phyloP scores from a whole-genome alignment of 176 grass and related monocot species.

The Oryza glaberrima region DNA sequence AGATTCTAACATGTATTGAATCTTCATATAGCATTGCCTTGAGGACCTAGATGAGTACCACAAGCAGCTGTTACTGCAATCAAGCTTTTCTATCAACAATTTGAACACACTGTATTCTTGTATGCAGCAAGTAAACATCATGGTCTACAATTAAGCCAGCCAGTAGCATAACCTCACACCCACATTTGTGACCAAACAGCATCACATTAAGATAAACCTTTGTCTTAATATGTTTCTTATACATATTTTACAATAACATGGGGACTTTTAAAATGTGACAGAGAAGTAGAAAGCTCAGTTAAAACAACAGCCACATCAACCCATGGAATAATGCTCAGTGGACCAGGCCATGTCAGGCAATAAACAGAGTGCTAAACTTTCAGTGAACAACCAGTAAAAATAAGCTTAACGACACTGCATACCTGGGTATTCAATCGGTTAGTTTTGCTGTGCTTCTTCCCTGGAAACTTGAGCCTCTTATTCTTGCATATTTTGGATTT shows the following conservation, averaged over 20 bases:
- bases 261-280: neutral
- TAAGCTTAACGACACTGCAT: slow-evolving; percentile 36
- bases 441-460: slow-evolving; percentile 58
- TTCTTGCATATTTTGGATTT: slow-evolving; percentile 54
- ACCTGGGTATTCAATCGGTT: slow-evolving; percentile 70
- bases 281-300: slow-evolving; percentile 10
- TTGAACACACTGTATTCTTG: neutral
- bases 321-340: slow-evolving; percentile 40
- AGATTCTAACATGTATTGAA: neutral
- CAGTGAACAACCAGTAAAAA: slow-evolving; percentile 14
- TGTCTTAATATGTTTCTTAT: neutral
- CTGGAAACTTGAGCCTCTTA: slow-evolving; percentile 64
- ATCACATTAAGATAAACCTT: slow-evolving; percentile 3
- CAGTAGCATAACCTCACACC: neutral
- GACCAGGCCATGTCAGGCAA: slow-evolving; percentile 23
- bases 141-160: neutral
- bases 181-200: neutral
- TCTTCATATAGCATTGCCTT: neutral
- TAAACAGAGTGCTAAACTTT: slow-evolving; percentile 26
- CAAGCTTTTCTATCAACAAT: slow-evolving; percentile 7
- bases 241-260: neutral
- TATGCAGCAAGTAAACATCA: neutral
- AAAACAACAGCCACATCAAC: slow-evolving; percentile 19
- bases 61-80: neutral
- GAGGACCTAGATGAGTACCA: neutral